Conservation (phyloP, 73 alveolate genomes). For the Paramecium sonneborni region DNA sequence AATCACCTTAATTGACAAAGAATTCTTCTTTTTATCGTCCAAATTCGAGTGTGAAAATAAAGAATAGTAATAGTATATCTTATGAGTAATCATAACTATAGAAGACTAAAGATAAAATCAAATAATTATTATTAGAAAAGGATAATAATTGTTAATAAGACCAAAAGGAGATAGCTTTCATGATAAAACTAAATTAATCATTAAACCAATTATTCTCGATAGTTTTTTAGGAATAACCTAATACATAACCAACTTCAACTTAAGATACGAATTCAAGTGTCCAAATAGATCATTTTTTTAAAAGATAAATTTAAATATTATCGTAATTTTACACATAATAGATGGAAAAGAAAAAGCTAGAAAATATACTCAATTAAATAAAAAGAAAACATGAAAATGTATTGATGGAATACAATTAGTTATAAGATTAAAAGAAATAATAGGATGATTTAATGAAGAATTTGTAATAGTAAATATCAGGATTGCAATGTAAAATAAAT, state of each 20-base stretch:
- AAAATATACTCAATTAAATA: neutral
- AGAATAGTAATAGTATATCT: neutral
- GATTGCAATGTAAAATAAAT: neutral
- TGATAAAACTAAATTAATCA: constrained; percentile 39
- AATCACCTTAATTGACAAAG: neutral
- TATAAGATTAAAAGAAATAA: neutral
- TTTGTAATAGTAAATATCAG: neutral
- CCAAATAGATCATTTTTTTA: constrained; percentile 31
- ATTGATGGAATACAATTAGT: neutral
- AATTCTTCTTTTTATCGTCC: constrained; percentile 41
- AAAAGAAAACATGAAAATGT: constrained; percentile 10
- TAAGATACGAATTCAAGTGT: neutral
- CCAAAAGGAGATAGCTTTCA: neutral
- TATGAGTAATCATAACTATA: neutral
- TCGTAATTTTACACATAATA: neutral
- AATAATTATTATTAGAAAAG: neutral
- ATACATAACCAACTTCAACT: constrained; percentile 12
- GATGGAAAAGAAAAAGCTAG: constrained; percentile 9
- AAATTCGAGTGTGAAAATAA: constrained; percentile 35
- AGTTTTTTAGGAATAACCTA: neutral
- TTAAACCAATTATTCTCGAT: neutral
- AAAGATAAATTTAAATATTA: neutral
- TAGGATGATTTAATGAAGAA: neutral
- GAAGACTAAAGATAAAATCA: constrained; percentile 1
- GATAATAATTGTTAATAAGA: neutral